Evolutionary conservation across 768 basidiomycete species (phyloP), one percentile per base, ranked within the genome.

Genomic region (Clavaria fumosa): DNA sequence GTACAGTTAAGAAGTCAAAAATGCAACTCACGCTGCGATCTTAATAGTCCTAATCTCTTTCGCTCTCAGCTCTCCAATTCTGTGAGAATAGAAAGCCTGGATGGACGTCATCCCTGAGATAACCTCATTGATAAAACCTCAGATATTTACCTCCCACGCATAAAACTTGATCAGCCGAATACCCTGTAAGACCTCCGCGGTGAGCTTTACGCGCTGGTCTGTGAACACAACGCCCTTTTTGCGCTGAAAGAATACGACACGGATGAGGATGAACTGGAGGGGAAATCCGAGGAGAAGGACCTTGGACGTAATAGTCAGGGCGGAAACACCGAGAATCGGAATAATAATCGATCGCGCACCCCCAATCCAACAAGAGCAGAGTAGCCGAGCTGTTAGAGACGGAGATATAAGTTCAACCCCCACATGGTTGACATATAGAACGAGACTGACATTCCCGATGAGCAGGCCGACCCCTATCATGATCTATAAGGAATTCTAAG

Each of bases 331-430:
- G 44, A 41, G 9, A 50, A 5, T 7, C 7, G 21, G 31, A 20
- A 28, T 47, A n/a, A n/a, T n/a, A n/a, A n/a, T n/a, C n/a, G n/a
- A n/a, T n/a, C n/a, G n/a, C 52, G 32, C 49, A 63, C 63, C 3
- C 56, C 69, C 21, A 70, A 51, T 9, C 65, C 69, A 26, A 74
- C 70, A 3, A 75, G 57, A 1, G 69, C 72, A 12, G 70, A 71
- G 46, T 64, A 64, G 3, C 71, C 69, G n/a, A 73, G 51, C 56
- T 67, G 28, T 4, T 36, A 17, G 32, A 15, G 15, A 15, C 19
- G 27, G 27, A 14, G 4, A 22, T 23, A 22, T 36, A n/a, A 24
- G 19, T 21, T 10, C 23, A 22, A 10, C 27, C 26, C 15, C n/a
- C 12, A 31, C 30, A 21, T 21, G 14, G 32, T 19, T 31, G 33